These are phyloP conservation scores for Apiospora phragmitis DNA, from an alignment of 2,329 filamentous ascomycete genomes.

Conservation along the genomic window DNA sequence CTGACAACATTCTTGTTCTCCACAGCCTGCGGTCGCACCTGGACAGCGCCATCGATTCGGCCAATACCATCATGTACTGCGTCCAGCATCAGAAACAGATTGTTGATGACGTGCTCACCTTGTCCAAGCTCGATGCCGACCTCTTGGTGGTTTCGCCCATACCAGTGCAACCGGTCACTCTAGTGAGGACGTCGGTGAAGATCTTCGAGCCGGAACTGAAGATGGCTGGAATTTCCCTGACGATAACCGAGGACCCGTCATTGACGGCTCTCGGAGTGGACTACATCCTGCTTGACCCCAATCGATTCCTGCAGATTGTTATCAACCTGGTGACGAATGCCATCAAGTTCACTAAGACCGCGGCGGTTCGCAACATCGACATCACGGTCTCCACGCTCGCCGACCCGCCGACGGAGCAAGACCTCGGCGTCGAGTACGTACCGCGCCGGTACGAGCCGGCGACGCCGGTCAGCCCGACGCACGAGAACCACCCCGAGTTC, in stretches of 20 bases:
- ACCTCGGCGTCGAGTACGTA: conserved; percentile 60
- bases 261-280: conserved; percentile 59
- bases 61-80: conserved; percentile 76
- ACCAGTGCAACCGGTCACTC: conserved; percentile 64
- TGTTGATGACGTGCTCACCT: conserved; percentile 72
- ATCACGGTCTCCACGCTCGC: conserved; percentile 48
- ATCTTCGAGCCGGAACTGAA: conserved; percentile 79
- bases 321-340: conserved; percentile 82
- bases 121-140: conserved; percentile 75
- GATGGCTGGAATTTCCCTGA: conserved; percentile 66
- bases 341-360: conserved; percentile 75
- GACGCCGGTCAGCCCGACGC: conserved; percentile 13
- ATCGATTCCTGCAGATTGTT: conserved; percentile 73
- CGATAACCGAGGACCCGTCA: conserved; percentile 62
- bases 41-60: conserved; percentile 66
- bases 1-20: neutral
- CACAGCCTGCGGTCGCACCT: conserved; percentile 43
- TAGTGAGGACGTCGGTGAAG: conserved; percentile 68
- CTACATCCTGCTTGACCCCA: conserved; percentile 71
- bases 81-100: conserved; percentile 80
- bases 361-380: conserved; percentile 56
- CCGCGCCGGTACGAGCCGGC: conserved; percentile 50
- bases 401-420: conserved; percentile 37
- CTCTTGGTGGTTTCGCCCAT: conserved; percentile 72
- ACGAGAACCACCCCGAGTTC: neutral